Percentiles rank a stretch among this genome's conserved stretches.
Evolutionary conservation across 805 yeast genomes (phyloP).

Genomic region (Clavispora fructus): DNA sequence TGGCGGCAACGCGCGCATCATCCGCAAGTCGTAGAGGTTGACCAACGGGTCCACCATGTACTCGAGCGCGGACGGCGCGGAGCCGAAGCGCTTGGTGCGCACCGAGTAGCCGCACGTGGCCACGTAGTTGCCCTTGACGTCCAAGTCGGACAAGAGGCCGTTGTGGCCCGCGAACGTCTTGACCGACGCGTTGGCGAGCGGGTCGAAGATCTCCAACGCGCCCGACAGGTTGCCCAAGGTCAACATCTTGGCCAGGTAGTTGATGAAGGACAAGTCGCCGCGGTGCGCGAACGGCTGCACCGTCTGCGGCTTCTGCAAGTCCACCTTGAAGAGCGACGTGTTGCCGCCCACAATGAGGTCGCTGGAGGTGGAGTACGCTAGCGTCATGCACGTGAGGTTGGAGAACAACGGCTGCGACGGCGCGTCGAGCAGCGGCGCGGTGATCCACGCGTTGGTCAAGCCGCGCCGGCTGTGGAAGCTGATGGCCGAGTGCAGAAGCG

Average conservation of each 20-base stretch:
- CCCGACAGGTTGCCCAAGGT: slow-evolving; percentile 59
- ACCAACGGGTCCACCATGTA: slow-evolving; percentile 68
- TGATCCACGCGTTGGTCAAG: slow-evolving; percentile 13
- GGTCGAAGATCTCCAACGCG: slow-evolving; percentile 59
- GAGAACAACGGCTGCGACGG: slow-evolving; percentile 13
- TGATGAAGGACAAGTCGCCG: slow-evolving; percentile 43
- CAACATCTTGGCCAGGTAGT: slow-evolving; percentile 43
- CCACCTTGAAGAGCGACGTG: slow-evolving; percentile 26
- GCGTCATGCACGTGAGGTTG: slow-evolving; percentile 28
- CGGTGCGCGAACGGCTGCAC: slow-evolving; percentile 31
- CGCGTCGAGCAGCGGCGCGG: slow-evolving; percentile 7
- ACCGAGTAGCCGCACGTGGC: slow-evolving; percentile 79
- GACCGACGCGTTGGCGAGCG: slow-evolving; percentile 41
- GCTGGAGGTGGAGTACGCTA: slow-evolving; percentile 24
- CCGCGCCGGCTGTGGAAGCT: slow-evolving; percentile 35
- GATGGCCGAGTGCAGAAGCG: slow-evolving; percentile 27
- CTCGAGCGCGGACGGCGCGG: slow-evolving; percentile 13
- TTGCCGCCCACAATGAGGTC: slow-evolving; percentile 27
- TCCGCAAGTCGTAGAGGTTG: slow-evolving; percentile 72
- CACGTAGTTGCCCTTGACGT: slow-evolving; percentile 57
- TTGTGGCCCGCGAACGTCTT: slow-evolving; percentile 57
- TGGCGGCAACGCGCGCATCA: slow-evolving; percentile 68
- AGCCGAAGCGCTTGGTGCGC: slow-evolving; percentile 46
- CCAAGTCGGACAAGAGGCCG: slow-evolving; percentile 58
- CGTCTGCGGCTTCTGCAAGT: slow-evolving; percentile 25